phyloP scores from a whole-genome alignment of 176 grass and related monocot species.

The Oryza nivara region DNA sequence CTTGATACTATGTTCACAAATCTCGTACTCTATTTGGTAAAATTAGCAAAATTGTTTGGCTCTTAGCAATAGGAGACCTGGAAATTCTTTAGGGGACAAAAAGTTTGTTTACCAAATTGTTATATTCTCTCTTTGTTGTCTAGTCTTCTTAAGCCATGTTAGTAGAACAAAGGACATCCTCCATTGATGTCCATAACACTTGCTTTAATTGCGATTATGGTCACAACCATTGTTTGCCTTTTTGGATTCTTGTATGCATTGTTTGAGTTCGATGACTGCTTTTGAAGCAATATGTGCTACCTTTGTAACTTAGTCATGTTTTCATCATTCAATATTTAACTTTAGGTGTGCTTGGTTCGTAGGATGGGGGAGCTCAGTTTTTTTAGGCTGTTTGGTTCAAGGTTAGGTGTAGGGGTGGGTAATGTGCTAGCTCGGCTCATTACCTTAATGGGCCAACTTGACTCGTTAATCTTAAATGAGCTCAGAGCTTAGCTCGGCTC shows the following conservation, averaged over 20 bases:
- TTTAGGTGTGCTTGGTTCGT: too few species aligned
- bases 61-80: not conserved
- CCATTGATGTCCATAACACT: not conserved
- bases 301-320: not conserved
- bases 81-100: not conserved
- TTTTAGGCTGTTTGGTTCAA: too few species aligned
- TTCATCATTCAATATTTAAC: not conserved
- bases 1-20: not conserved
- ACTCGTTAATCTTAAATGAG: too few species aligned
- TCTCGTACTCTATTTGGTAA: constrained; percentile 31
- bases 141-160: not conserved
- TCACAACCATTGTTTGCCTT: not conserved
- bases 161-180: constrained; percentile 3
- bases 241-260: not conserved
- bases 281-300: not conserved
- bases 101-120: constrained; percentile 11
- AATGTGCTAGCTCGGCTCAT: too few species aligned
- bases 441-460: too few species aligned
- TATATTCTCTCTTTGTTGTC: not conserved
- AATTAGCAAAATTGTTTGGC: constrained; percentile 20
- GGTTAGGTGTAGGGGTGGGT: too few species aligned
- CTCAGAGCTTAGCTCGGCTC: too few species aligned
- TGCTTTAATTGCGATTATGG: not conserved
- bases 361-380: too few species aligned
- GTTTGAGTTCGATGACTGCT: not conserved